Evolutionary conservation across 202 grass and related monocot genomes (phyloP), one percentile per base, ranked within the genome.

Genomic region (Tripidium arundinaceum): DNA sequence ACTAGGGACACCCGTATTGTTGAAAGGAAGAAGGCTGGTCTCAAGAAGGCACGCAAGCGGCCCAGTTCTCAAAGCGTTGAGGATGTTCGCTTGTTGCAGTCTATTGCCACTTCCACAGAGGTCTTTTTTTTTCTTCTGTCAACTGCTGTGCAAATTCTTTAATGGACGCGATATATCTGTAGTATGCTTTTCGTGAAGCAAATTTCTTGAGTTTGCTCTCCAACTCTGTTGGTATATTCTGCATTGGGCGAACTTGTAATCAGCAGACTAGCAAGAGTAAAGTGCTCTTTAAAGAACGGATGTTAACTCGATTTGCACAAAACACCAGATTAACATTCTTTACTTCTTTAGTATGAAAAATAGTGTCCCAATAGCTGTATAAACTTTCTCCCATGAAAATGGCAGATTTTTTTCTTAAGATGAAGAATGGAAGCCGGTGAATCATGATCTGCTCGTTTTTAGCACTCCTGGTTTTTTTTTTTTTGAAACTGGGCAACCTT

Each of bases 1-100:
- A 95, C 92, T 0, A 93, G 96, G 88, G 96, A 99, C 75, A 85
- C 96, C 21, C 92, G 96, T 80, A 62, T 99, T 16, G 96, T 99
- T 25, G 92, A 99, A 74, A 91, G 92, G 76, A 99, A 99, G 92
- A 99, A 95, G 78, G 76, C 89, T 27, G 96, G 96, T 69, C 87
- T 93, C 18, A 99, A 76, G 83, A 99, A 99, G 87, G 96, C 96
- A 49, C 90, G 96, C 66, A 99, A 99, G 84, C 85, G 85, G 16
- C 90, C 92, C 96, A 99, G 65, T 95, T 71, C 85, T n/a, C n/a
- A n/a, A n/a, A n/a, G n/a, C n/a, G 90, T 91, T 98, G 68, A 79
- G 68, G 29, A 76, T 62, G 16, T 38, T 50, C 65, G 61, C 3
- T 27, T 80, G 24, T 68, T 68, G 62, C 72, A 64, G 15, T 34